phyloP scores from a whole-genome alignment of 106 monocot species.

The Allium sativum region DNA sequence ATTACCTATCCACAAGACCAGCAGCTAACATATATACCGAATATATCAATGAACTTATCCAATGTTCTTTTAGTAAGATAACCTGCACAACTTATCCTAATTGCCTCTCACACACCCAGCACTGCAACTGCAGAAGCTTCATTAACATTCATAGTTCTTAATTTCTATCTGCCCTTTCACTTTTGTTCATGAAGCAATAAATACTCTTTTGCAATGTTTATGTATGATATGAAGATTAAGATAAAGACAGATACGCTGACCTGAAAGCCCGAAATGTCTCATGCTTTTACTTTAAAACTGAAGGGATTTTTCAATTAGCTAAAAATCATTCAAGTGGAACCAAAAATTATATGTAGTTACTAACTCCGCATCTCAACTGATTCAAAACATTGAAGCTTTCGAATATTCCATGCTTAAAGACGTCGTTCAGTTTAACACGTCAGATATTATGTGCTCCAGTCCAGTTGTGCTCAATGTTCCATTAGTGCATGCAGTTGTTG shows the following conservation, averaged over 20 bases:
- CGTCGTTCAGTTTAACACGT: constrained; percentile 87
- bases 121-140: no score
- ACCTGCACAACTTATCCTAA: constrained; percentile 99
- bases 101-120: constrained; percentile 96
- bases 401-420: constrained; percentile 81
- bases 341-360: constrained; percentile 13
- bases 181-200: no score
- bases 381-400: constrained; percentile 88
- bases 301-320: no score
- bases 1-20: constrained; percentile 74
- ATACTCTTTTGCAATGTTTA: no score
- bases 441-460: constrained; percentile 95
- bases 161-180: no score
- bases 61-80: constrained; percentile 97
- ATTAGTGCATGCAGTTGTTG: constrained; percentile 99
- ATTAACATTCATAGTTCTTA: no score
- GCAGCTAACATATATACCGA: constrained; percentile 96
- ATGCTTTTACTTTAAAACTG: no score
- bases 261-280: no score
- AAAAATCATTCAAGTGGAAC: neutral
- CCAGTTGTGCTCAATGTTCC: constrained; percentile 95
- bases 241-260: no score
- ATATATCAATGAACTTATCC: constrained; percentile 92
- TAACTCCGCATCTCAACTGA: constrained; percentile 89
- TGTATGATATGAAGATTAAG: no score